phyloP scores from a whole-genome alignment of 176 grass and related monocot species.

The Areca catechu region DNA sequence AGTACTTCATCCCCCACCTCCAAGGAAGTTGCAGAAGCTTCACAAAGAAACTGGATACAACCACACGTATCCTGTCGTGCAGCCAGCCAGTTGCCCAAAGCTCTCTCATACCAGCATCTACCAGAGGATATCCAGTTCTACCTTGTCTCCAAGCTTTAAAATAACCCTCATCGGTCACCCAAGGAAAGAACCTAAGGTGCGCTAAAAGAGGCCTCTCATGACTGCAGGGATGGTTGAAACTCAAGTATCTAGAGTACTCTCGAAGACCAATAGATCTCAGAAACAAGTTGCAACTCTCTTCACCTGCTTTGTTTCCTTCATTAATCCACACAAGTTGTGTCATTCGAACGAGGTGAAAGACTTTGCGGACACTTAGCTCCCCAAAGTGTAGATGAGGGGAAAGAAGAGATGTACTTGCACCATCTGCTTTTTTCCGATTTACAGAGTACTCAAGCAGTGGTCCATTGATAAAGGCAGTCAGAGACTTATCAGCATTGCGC shows the following conservation, averaged over 20 bases:
- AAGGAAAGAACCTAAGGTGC: conserved; percentile 85
- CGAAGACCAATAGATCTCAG: conserved; percentile 77
- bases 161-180: conserved; percentile 60
- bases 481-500: conserved; percentile 71
- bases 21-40: conserved; percentile 93
- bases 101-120: conserved; percentile 96
- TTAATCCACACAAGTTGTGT: conserved; percentile 90
- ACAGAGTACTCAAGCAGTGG: conserved; percentile 70
- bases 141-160: conserved; percentile 96
- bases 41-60: conserved; percentile 92
- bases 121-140: conserved; percentile 84
- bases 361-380: conserved; percentile 93
- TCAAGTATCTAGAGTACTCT: conserved; percentile 84
- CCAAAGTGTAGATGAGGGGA: conserved; percentile 88
- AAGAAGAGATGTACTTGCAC: conserved; percentile 72
- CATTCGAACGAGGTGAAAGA: conserved; percentile 88
- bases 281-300: conserved; percentile 85
- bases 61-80: conserved; percentile 87
- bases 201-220: conserved; percentile 75
- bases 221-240: conserved; percentile 88
- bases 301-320: conserved; percentile 55
- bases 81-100: conserved; percentile 96
- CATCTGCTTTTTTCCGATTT: conserved; percentile 85
- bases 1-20: conserved; percentile 99
- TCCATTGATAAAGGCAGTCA: conserved; percentile 61